Percentiles rank a stretch among this genome's conserved stretches.
These are phyloP conservation scores for Cerrena zonata DNA, from an alignment of 1,284 basidiomycete genomes.

Conservation along the genomic window DNA sequence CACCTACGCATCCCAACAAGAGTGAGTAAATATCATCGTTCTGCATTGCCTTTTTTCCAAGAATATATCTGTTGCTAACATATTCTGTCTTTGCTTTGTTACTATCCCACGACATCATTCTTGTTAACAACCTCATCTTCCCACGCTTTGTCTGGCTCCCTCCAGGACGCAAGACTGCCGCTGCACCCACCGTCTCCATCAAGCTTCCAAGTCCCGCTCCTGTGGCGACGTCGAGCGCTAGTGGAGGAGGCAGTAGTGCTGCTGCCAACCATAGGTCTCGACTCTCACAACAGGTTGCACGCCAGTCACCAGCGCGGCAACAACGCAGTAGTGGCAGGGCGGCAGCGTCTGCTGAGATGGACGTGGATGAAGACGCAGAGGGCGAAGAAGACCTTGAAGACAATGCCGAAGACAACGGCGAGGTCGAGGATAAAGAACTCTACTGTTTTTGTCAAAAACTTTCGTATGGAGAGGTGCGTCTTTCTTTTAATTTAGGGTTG, in stretches of 20 bases:
- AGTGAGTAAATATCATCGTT: conserved; percentile 19
- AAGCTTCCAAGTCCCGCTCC: conserved; percentile 35
- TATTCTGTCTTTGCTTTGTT: background rate
- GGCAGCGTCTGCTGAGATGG: conserved; percentile 34
- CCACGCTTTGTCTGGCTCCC: background rate
- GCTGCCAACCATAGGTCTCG: conserved; percentile 20
- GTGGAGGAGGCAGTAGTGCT: conserved; percentile 6
- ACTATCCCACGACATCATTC: background rate
- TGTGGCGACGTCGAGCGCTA: conserved; percentile 11
- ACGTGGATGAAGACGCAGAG: conserved; percentile 38
- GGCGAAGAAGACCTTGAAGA: conserved; percentile 26
- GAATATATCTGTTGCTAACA: background rate
- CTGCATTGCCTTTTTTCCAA: background rate
- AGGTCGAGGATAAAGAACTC: conserved; percentile 48
- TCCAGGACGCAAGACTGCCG: conserved; percentile 16
- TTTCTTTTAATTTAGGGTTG: conserved; percentile 4
- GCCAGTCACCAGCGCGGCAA: conserved; percentile 21
- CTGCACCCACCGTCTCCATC: conserved; percentile 23
- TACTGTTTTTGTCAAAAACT: conserved; percentile 66
- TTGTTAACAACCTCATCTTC: background rate
- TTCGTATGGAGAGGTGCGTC: conserved; percentile 56
- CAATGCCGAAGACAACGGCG: conserved; percentile 40
- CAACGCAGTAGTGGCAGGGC: conserved; percentile 28
- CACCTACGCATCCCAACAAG: conserved; percentile 23
- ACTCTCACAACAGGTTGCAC: conserved; percentile 25